Evolutionary conservation across 345 rosid genomes (phyloP).

Genomic region (Boechera retrofracta): DNA sequence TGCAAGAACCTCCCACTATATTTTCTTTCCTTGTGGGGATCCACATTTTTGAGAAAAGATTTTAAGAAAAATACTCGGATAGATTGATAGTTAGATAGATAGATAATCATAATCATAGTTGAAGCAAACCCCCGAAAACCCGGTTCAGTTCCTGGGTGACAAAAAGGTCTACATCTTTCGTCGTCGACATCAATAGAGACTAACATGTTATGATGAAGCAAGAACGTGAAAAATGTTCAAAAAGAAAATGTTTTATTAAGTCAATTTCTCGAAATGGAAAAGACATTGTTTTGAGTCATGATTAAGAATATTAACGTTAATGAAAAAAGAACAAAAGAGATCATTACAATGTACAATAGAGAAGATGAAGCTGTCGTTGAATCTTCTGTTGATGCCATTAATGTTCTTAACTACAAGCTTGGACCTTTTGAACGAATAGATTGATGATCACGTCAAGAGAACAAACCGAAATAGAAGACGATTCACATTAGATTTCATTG

Average conservation of each 20-base stretch:
- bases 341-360: conserved; percentile 40
- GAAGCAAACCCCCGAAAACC: conserved; percentile 17
- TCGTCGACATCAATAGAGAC: conserved; percentile 37
- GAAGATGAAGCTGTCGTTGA: conserved; percentile 44
- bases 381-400: conserved; percentile 33
- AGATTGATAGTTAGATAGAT: conserved; percentile 25
- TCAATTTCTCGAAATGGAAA: conserved; percentile 44
- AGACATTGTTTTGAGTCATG: conserved; percentile 41
- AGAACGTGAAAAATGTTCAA: conserved; percentile 32
- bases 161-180: conserved; percentile 39
- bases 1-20: conserved; percentile 46
- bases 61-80: not conserved
- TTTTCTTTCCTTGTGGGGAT: conserved; percentile 39
- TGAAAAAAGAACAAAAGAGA: conserved; percentile 22
- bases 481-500: conserved; percentile 12
- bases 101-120: conserved; percentile 28
- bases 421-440: conserved; percentile 24
- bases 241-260: not conserved
- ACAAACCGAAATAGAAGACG: conserved; percentile 12
- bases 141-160: conserved; percentile 36
- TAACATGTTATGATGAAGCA: conserved; percentile 40
- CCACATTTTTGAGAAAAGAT: conserved; percentile 36
- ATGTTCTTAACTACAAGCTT: conserved; percentile 37
- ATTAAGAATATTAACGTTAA: conserved; percentile 45
- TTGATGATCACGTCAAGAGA: conserved; percentile 27